These are phyloP conservation scores for Rubus parviflorus DNA, from an alignment of 306 rosid species.

Conservation along the genomic window DNA sequence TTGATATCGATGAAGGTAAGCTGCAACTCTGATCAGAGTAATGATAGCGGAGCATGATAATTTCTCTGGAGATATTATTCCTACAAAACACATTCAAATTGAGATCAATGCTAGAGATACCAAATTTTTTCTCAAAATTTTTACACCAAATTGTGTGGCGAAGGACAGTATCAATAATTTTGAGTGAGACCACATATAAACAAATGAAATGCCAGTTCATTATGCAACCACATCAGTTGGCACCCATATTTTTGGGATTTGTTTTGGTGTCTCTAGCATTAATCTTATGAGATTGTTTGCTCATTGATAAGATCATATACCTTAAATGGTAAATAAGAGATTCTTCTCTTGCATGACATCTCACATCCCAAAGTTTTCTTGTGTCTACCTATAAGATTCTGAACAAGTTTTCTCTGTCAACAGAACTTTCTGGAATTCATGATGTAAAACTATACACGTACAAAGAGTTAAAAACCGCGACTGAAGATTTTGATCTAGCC, in stretches of 20 bases:
- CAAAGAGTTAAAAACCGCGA: conserved; percentile 70
- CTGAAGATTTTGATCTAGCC: conserved; percentile 63
- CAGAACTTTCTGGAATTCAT: conserved; percentile 64
- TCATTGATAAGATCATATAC: conserved; percentile 8
- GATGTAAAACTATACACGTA: conserved; percentile 58
- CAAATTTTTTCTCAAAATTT: not conserved
- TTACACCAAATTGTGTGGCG: not conserved
- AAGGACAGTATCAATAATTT: not conserved
- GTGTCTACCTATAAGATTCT: conserved; percentile 11
- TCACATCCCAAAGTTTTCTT: not conserved
- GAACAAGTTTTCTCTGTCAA: conserved; percentile 18
- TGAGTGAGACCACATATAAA: not conserved
- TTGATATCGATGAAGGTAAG: conserved; percentile 56
- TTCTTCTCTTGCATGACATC: not conserved
- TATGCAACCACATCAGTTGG: not conserved
- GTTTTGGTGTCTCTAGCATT: not conserved
- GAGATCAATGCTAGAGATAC: not conserved
- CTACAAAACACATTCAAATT: not conserved
- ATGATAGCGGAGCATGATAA: not conserved
- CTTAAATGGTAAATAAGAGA: not conserved
- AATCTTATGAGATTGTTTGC: not conserved
- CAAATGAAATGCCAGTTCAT: not conserved
- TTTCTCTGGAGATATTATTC: not conserved
- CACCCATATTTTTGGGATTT: not conserved
- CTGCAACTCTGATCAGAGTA: not conserved